Conservation (phyloP, 2,329 filamentous ascomycete genomes). For the Hypoxylon sp. region DNA sequence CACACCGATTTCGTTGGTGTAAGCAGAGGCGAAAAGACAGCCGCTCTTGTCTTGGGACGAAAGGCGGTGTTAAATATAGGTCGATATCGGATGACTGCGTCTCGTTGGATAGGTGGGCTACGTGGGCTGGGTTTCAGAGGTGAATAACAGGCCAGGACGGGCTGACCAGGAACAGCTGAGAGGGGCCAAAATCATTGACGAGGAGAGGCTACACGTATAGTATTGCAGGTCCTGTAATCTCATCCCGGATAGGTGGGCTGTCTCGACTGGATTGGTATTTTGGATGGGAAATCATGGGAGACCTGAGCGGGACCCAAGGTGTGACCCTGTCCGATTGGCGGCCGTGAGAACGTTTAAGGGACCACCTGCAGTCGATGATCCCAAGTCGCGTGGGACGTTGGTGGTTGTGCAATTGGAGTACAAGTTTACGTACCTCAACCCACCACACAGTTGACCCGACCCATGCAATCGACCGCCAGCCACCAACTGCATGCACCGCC, state of each 20-base stretch:
- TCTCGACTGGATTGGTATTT: constrained; percentile 34
- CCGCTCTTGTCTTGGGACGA: constrained; percentile 23
- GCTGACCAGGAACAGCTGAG: constrained; percentile 32
- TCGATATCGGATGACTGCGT: constrained; percentile 34
- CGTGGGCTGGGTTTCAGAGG: constrained; percentile 33
- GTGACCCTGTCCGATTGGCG: constrained; percentile 47
- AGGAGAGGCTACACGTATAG: constrained; percentile 42
- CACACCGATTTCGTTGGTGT: constrained; percentile 14
- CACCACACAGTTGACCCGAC: neutral
- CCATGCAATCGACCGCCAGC: constrained; percentile 29
- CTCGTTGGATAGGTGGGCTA: constrained; percentile 31
- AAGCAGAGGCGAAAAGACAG: constrained; percentile 25
- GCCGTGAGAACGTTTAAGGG: constrained; percentile 32
- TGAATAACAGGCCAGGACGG: constrained; percentile 29
- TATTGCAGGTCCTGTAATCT: constrained; percentile 33
- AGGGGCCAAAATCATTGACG: constrained; percentile 37
- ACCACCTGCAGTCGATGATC: constrained; percentile 46
- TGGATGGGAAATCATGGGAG: constrained; percentile 35
- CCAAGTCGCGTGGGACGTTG: constrained; percentile 47
- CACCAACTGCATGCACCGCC: constrained; percentile 26
- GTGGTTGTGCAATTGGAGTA: constrained; percentile 32
- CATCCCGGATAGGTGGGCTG: constrained; percentile 30
- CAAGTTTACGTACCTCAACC: constrained; percentile 24
- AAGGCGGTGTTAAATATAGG: constrained; percentile 35
- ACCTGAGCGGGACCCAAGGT: constrained; percentile 43